A percentile compares a stretch with the other conserved stretches of the same genome.
Conservation (phyloP, 1,139 yeast genomes). For the Suhomyces coccinellae region DNA sequence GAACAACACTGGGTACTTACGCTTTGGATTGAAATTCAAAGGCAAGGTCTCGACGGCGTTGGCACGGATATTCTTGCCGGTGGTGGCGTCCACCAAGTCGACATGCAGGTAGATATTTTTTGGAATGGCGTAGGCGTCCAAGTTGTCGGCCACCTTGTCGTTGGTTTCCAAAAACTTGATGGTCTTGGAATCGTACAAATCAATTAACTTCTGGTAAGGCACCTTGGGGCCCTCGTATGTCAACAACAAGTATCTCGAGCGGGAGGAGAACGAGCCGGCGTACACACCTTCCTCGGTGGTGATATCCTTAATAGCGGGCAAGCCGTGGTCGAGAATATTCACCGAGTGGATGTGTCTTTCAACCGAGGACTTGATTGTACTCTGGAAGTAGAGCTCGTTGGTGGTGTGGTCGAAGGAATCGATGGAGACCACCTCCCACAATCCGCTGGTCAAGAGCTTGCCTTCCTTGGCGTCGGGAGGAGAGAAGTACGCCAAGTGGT, state of each 20-base stretch:
- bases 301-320: conserved; percentile 45
- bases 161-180: conserved; percentile 52
- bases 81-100: conserved; percentile 48
- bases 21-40: conserved; percentile 53
- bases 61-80: conserved; percentile 42
- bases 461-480: conserved; percentile 49
- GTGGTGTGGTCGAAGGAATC: conserved; percentile 44
- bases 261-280: conserved; percentile 65
- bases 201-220: conserved; percentile 66
- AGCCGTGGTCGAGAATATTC: conserved; percentile 33
- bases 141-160: conserved; percentile 34
- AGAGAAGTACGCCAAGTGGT: conserved; percentile 57
- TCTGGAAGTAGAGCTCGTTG: conserved; percentile 47
- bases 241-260: conserved; percentile 60
- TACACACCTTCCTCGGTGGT: conserved; percentile 72
- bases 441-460: conserved; percentile 47
- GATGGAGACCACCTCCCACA: conserved; percentile 56
- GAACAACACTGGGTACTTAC: conserved; percentile 67
- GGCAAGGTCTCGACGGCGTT: conserved; percentile 68
- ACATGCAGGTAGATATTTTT: conserved; percentile 44
- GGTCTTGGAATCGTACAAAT: conserved; percentile 40
- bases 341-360: conserved; percentile 57
- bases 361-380: conserved; percentile 51
- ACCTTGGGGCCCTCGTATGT: conserved; percentile 65
- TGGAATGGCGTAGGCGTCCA: conserved; percentile 53